Percentiles rank a stretch among this genome's conserved stretches.
These are phyloP conservation scores for Fraxinus anomala DNA, from an alignment of 257 asterid genomes.

Conservation along the genomic window DNA sequence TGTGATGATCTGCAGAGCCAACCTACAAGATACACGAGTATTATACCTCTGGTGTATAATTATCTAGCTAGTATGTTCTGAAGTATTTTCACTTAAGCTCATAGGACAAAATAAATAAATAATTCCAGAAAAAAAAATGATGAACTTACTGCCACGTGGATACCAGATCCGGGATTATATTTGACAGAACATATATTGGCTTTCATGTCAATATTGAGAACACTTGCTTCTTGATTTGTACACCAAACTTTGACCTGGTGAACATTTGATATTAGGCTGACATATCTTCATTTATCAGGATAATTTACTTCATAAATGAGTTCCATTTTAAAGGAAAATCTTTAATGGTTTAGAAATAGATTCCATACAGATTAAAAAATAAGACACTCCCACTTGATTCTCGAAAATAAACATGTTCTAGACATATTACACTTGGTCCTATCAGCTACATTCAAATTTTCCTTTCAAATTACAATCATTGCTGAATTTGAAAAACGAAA, in stretches of 20 bases:
- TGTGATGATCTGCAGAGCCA: slow-evolving; percentile 88
- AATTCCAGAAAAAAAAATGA: slow-evolving; percentile 4
- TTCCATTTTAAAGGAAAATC: not conserved
- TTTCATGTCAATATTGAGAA: slow-evolving; percentile 78
- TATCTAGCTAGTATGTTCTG: not conserved
- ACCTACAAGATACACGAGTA: slow-evolving; percentile 47
- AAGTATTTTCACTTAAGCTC: not conserved
- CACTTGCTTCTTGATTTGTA: slow-evolving; percentile 84
- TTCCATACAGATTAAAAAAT: not conserved
- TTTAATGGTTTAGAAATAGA: not conserved
- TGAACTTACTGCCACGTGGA: slow-evolving; percentile 61
- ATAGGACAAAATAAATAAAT: slow-evolving; percentile 15
- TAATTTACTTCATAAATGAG: not conserved
- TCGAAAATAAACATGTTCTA: not conserved
- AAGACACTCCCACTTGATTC: not conserved
- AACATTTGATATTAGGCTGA: slow-evolving; percentile 25
- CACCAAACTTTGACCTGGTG: slow-evolving; percentile 88
- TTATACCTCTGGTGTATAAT: slow-evolving; percentile 19
- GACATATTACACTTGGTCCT: not conserved
- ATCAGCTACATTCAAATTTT: not conserved
- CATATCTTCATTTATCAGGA: not conserved
- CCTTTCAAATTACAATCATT: not conserved
- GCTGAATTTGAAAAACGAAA: not conserved
- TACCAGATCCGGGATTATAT: slow-evolving; percentile 87
- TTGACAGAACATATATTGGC: slow-evolving; percentile 93